Conservation (phyloP, 2,329 filamentous ascomycete species). For the Colletotrichum incanum region DNA sequence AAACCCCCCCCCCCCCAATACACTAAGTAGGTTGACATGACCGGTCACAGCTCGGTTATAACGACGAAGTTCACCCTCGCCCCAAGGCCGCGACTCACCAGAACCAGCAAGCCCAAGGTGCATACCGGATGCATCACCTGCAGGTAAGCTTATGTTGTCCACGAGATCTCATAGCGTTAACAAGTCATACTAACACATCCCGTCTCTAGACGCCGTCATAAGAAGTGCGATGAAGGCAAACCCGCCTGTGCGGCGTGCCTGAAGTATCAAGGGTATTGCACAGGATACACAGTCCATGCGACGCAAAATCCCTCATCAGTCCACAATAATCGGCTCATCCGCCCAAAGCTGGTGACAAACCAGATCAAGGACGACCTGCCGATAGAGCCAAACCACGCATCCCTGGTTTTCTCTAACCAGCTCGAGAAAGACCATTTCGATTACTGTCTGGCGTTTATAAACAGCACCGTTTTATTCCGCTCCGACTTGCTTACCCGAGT, state of each 20-base stretch:
- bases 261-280: conserved; percentile 29
- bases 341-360: conserved; percentile 5
- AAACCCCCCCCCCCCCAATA: background rate
- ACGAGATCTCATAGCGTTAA: background rate
- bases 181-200: background rate
- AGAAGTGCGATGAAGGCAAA: conserved; percentile 32
- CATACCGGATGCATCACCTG: conserved; percentile 31
- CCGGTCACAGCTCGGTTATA: background rate
- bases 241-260: conserved; percentile 28
- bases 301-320: background rate
- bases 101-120: conserved; percentile 28
- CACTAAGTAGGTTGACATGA: background rate
- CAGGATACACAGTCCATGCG: conserved; percentile 13
- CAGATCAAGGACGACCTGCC: background rate
- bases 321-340: background rate
- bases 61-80: conserved; percentile 6
- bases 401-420: conserved; percentile 26
- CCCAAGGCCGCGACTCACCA: conserved; percentile 1
- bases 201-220: conserved; percentile 13
- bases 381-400: conserved; percentile 13
- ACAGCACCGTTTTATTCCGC: conserved; percentile 5
- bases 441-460: conserved; percentile 15
- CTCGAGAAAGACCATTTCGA: conserved; percentile 33
- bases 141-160: conserved; percentile 3
- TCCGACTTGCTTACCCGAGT: conserved; percentile 7